Conservation (phyloP, 805 yeast genomes). For the Candida caryicola region DNA sequence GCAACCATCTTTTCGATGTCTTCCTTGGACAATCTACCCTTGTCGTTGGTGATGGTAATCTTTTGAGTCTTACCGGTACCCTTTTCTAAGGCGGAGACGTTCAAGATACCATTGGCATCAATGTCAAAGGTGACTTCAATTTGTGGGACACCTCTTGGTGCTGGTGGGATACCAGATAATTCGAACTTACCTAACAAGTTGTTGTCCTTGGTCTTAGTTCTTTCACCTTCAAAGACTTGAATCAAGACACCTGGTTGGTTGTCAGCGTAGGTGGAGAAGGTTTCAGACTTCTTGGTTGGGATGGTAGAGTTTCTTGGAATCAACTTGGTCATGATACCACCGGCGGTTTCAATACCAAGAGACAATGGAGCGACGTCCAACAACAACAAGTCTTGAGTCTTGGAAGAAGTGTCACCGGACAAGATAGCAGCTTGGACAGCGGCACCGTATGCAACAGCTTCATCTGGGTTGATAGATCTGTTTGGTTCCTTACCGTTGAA, state of each 20-base stretch:
- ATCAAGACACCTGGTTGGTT: slow-evolving; percentile 98
- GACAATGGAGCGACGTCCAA: slow-evolving; percentile 98
- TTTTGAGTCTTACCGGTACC: slow-evolving; percentile 97
- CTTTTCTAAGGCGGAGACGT: slow-evolving; percentile 94
- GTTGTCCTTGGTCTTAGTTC: slow-evolving; percentile 94
- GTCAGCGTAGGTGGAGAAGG: slow-evolving; percentile 94
- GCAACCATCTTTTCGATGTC: slow-evolving; percentile 97
- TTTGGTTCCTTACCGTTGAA: slow-evolving; percentile 97
- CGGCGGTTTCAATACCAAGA: slow-evolving; percentile 97
- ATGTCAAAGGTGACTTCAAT: slow-evolving; percentile 95
- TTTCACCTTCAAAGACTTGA: slow-evolving; percentile 98
- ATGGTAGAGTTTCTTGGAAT: slow-evolving; percentile 98
- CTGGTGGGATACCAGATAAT: slow-evolving; percentile 95
- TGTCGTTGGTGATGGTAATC: slow-evolving; percentile 97
- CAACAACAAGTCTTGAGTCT: slow-evolving; percentile 91
- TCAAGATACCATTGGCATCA: slow-evolving; percentile 96
- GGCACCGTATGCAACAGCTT: slow-evolving; percentile 99
- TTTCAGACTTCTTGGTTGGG: slow-evolving; percentile 96
- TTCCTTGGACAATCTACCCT: slow-evolving; percentile 97
- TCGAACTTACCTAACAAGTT: slow-evolving; percentile 96
- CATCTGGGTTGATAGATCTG: slow-evolving; percentile 96
- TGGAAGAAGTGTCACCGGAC: slow-evolving; percentile 93
- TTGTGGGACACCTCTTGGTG: slow-evolving; percentile 98
- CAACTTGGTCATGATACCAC: slow-evolving; percentile 98
- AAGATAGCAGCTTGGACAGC: slow-evolving; percentile 97